Percentiles rank a stretch among this genome's conserved stretches.
phyloP scores from a whole-genome alignment of 2,329 filamentous ascomycete genomes.

The Colletotrichum cuscutae region DNA sequence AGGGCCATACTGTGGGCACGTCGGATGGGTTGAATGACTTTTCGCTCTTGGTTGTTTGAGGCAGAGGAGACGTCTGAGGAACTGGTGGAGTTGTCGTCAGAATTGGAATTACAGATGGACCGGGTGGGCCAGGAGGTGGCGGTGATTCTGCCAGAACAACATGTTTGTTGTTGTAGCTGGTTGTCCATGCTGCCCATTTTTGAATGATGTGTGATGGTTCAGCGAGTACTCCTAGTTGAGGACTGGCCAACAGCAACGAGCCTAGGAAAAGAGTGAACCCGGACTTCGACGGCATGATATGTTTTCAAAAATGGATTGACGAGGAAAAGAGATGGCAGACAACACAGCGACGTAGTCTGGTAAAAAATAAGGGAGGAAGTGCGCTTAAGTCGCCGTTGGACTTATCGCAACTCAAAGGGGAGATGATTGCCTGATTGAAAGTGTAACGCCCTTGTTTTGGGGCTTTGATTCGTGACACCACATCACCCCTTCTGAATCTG shows the following conservation, averaged over 20 bases:
- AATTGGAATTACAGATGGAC: too few species aligned
- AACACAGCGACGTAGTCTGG: background rate
- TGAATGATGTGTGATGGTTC: background rate
- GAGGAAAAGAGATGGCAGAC: background rate
- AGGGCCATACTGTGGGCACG: background rate
- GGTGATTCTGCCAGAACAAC: background rate
- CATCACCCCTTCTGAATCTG: background rate
- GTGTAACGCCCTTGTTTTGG: background rate
- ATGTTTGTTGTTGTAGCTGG: background rate
- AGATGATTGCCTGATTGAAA: background rate
- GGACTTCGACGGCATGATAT: background rate
- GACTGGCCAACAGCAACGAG: background rate
- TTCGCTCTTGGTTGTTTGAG: background rate
- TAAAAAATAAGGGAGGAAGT: background rate
- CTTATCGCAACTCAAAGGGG: background rate
- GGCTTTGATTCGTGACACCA: background rate
- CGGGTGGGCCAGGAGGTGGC: background rate
- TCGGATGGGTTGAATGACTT: background rate
- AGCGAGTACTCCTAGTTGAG: background rate
- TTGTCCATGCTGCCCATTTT: background rate
- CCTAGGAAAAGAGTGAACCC: background rate
- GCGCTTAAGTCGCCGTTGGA: background rate
- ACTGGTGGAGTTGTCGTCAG: background rate
- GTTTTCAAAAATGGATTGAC: background rate
- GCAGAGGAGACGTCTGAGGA: background rate